Evolutionary conservation across 257 asterid species (phyloP), one percentile per base, ranked within the genome.

Genomic region (Sherardia arvensis): DNA sequence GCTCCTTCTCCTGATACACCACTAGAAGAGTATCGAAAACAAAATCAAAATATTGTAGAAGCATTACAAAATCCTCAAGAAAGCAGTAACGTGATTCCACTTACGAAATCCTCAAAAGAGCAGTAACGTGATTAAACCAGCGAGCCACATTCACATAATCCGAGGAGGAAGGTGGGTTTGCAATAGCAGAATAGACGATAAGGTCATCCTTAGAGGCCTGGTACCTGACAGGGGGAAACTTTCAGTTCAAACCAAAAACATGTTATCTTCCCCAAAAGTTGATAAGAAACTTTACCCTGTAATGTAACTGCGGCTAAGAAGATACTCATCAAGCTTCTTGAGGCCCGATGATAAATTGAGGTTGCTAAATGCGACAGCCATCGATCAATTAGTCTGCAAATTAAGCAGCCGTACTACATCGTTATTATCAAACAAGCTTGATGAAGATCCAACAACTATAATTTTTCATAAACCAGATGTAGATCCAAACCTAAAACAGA

Each of bases 321-420:
- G 96, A 81, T 78, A 86, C n/a, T 85, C 96, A 64, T 92, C 97
- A 51, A 92, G 94, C 80, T 87, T 89, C 86, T 87, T 83, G 71
- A 87, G 84, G 47, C 97, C 97, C 62, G 93, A 71, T 1, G 67
- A 81, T 1, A 86, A 81, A 28, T 70, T 66, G 53, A 86, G 81
- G 64, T 82, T 79, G 79, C 43, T 12, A 53, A 83, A 82, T 60
- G 85, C 53, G 60, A 80, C 86, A 8, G 83, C 96, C 95, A 92
- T 92, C 74, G 79, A 78, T 17, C 26, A 0, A 78, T 17, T 25
- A 0, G 51, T 43, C 51, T 43, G 51, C 17, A 43, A 43, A 15
- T 15, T 43, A 43, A 43, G 21, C 51, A 15, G 15, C 14, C 66
- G 28, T 15, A 49, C n/a, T 47, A 36, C 43, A 8, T 36, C n/a